Conservation (phyloP, 805 yeast genomes). For the Ogataea trehaloabstinens region DNA sequence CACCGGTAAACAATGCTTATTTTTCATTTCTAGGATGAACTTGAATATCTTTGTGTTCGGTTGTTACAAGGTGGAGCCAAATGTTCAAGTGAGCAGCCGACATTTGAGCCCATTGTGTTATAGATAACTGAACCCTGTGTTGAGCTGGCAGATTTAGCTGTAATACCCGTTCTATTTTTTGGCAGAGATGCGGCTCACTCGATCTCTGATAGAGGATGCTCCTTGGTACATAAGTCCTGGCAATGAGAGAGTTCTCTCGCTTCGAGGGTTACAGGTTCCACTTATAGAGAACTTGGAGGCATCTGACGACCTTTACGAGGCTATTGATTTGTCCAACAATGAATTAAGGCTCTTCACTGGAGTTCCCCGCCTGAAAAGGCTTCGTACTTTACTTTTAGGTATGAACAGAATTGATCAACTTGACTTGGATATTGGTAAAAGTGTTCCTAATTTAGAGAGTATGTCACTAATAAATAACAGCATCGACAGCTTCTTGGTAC, state of each 20-base stretch:
- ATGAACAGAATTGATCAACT: constrained; percentile 55
- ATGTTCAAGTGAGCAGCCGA: too few species aligned
- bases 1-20: too few species aligned
- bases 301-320: constrained; percentile 42
- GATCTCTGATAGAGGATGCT: constrained; percentile 47
- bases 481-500: constrained; percentile 41
- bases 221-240: constrained; percentile 50
- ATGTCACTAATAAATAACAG: constrained; percentile 53
- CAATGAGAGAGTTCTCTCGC: constrained; percentile 39
- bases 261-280: constrained; percentile 40
- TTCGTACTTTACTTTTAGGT: constrained; percentile 57
- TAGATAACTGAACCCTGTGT: too few species aligned
- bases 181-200: constrained; percentile 52
- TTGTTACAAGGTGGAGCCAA: too few species aligned
- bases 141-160: too few species aligned
- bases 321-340: constrained; percentile 75
- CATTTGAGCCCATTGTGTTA: too few species aligned
- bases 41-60: too few species aligned
- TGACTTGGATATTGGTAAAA: constrained; percentile 33
- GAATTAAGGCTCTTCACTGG: constrained; percentile 54
- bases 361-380: constrained; percentile 42
- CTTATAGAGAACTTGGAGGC: constrained; percentile 44
- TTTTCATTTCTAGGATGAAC: too few species aligned
- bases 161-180: too few species aligned
- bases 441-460: constrained; percentile 46